Percentiles rank a stretch among this genome's conserved stretches.
phyloP scores from a whole-genome alignment of 441 rosid genomes.

The Erysimum pusillum region DNA sequence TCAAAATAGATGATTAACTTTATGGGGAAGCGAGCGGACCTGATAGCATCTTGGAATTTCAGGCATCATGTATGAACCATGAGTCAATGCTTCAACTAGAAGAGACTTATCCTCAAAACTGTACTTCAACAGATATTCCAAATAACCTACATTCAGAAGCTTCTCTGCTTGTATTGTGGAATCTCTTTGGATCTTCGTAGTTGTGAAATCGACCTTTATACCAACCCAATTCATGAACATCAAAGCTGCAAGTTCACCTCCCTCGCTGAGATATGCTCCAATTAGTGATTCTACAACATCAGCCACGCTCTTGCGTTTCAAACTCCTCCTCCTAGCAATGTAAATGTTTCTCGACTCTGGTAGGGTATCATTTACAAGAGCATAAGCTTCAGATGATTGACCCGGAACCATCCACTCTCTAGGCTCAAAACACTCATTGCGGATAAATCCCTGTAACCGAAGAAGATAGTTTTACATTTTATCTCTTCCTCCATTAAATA shows the following conservation, averaged over 20 bases:
- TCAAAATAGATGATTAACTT: neutral
- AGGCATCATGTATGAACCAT: slow-evolving; percentile 94
- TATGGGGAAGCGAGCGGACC: slow-evolving; percentile 51
- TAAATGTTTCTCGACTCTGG: slow-evolving; percentile 56
- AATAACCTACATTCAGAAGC: slow-evolving; percentile 53
- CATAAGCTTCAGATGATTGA: slow-evolving; percentile 50
- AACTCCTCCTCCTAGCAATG: slow-evolving; percentile 50
- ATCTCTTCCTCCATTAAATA: neutral
- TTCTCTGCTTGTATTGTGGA: slow-evolving; percentile 50
- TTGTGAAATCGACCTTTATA: slow-evolving; percentile 58
- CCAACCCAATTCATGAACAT: slow-evolving; percentile 80
- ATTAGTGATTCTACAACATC: slow-evolving; percentile 89
- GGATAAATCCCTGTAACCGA: slow-evolving; percentile 81
- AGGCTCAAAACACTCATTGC: slow-evolving; percentile 73
- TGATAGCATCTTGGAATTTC: slow-evolving; percentile 92
- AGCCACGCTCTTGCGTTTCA: slow-evolving; percentile 76
- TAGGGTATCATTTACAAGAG: slow-evolving; percentile 52
- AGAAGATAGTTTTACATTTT: slow-evolving; percentile 2
- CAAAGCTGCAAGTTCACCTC: slow-evolving; percentile 77
- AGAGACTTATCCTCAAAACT: slow-evolving; percentile 71
- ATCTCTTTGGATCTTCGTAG: slow-evolving; percentile 49
- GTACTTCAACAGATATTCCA: slow-evolving; percentile 70
- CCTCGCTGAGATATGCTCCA: slow-evolving; percentile 81
- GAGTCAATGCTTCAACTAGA: slow-evolving; percentile 91
- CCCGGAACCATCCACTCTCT: slow-evolving; percentile 81